These are phyloP conservation scores for Brassica balearica DNA, from an alignment of 441 rosid genomes.

Conservation along the genomic window DNA sequence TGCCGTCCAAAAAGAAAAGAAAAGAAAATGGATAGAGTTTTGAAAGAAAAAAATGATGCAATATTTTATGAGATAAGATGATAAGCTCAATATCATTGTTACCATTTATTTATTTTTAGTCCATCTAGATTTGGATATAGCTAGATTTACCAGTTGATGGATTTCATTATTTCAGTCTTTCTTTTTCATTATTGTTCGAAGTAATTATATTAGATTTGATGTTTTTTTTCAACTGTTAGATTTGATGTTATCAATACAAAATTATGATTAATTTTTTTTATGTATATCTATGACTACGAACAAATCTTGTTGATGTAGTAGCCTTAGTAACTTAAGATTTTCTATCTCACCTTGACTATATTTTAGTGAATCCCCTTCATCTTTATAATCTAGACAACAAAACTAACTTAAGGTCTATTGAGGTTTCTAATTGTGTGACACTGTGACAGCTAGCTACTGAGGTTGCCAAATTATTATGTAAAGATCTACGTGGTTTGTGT, in stretches of 20 bases:
- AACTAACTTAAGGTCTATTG: background rate
- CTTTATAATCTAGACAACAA: background rate
- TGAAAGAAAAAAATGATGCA: background rate
- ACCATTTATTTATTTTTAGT: background rate
- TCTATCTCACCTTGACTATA: background rate
- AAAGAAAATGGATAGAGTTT: background rate
- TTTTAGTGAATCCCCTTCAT: background rate
- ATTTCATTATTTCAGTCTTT: background rate
- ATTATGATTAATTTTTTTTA: background rate
- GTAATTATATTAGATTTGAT: background rate
- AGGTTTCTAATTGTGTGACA: background rate
- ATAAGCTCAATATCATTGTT: background rate
- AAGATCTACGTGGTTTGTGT: conserved; percentile 22
- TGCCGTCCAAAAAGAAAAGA: background rate
- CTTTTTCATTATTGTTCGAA: background rate
- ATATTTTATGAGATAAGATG: background rate
- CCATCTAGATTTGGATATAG: background rate
- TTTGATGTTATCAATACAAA: background rate
- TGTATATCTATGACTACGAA: background rate
- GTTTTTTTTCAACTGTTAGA: background rate
- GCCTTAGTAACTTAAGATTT: background rate
- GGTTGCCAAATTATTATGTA: conserved; percentile 1
- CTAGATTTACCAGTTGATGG: background rate
- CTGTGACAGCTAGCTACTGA: background rate
- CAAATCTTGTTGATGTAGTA: conserved; percentile 1